Percentiles rank a stretch among this genome's conserved stretches.
Conservation (phyloP, 768 basidiomycete species). For the Panus rudis region DNA sequence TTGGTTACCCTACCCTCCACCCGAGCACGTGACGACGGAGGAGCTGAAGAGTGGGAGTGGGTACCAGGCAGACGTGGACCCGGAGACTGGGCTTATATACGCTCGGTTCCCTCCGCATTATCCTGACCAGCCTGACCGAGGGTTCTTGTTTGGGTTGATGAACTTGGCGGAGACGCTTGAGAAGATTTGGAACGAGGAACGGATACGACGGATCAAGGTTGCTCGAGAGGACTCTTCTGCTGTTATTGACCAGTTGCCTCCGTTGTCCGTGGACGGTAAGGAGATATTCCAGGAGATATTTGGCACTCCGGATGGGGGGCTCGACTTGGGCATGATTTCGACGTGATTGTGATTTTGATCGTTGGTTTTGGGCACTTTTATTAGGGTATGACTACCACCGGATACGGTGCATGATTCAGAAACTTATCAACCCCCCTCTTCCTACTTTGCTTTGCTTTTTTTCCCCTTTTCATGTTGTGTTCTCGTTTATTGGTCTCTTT, state of each 20-base stretch:
- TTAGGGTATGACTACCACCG: slow-evolving; percentile 1
- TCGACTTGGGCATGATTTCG: slow-evolving; percentile 73
- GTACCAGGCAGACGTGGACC: slow-evolving; percentile 78
- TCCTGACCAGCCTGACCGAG: slow-evolving; percentile 83
- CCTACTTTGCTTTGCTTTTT: not conserved
- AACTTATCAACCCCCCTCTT: slow-evolving; percentile 1
- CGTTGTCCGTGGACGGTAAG: slow-evolving; percentile 64
- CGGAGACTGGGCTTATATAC: slow-evolving; percentile 74
- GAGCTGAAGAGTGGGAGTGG: slow-evolving; percentile 57
- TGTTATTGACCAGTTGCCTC: slow-evolving; percentile 46
- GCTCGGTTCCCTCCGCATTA: slow-evolving; percentile 95
- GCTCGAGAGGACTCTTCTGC: slow-evolving; percentile 49
- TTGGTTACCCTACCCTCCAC: slow-evolving; percentile 63
- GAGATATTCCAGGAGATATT: slow-evolving; percentile 79
- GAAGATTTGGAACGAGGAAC: slow-evolving; percentile 84
- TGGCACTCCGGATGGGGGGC: slow-evolving; percentile 41
- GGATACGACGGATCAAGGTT: slow-evolving; percentile 57
- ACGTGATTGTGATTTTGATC: slow-evolving; percentile 35
- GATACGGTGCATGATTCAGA: not conserved
- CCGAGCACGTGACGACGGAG: slow-evolving; percentile 33
- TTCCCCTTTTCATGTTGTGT: not conserved
- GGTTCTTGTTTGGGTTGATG: slow-evolving; percentile 88
- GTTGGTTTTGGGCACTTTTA: slow-evolving; percentile 1
- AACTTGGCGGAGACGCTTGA: slow-evolving; percentile 71
- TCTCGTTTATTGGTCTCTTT: slow-evolving; percentile 5